Base-by-base conservation (phyloP, 2,329 filamentous ascomycete genomes). In the Dothistroma septosporum region DNA sequence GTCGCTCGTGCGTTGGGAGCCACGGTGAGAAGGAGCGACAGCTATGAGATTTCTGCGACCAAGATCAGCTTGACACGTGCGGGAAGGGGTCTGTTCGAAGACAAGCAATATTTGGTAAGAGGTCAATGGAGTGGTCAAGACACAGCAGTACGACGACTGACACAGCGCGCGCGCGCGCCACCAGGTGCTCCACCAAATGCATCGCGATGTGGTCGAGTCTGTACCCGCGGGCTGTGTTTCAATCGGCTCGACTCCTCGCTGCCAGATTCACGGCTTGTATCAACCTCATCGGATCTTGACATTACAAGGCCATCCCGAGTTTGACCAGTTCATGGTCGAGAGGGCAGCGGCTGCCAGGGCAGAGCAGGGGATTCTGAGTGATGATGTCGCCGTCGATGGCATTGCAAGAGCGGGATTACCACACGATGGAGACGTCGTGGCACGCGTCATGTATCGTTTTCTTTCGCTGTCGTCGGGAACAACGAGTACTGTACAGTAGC, bases 261-360 rank as follows among this genome's bases (percentile, higher is more conserved):
- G 47, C 19, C 12, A 11, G 10, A n/a, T 50, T 31, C 47, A 50
- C 28, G 47, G 47, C 22, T 14, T 50, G 21, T 50, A 50, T 28
- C 47, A 50, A 21, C 21, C 19, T 7, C 19, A 10, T 12, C 47
- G 47, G 6, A 50, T 50, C 47, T 9, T 50, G 47, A 50, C 47
- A 0, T 16, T 50, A 31, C 47, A 50, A 50, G 47, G 47, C 9
- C 47, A 50, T 28, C 21, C 47, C 2, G 47, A 50, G 21, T 50
- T 50, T n/a, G 47, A 50, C 47, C 10, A 50, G 47, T 50, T 50
- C 47, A 50, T 50, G 47, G 21, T 50, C 8, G 47, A 50, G n/a
- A 24, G 21, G 12, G 47, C 47, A 9, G 47, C 47, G 21, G 28
- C 47, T 50, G 1, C 47, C 12, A 50, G 47, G 16, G 47, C 47